Base-by-base conservation (phyloP, 2,329 filamentous ascomycete species). In the Beauveria australis region DNA sequence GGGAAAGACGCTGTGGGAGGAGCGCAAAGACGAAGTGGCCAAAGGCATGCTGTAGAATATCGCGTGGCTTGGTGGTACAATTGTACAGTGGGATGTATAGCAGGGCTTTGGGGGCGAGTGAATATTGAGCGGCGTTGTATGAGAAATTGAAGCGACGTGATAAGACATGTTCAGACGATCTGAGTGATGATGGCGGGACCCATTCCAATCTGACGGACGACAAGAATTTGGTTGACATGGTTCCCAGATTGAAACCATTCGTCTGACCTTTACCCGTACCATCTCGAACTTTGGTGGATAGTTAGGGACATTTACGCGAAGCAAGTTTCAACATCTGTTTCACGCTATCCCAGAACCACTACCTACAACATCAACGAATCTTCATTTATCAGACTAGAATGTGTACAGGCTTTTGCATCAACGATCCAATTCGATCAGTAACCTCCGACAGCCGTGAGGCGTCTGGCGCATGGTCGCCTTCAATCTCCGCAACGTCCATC, bases 1-100 rank as follows among this genome's bases (percentile, higher is more conserved):
- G 43, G 94, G 94, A 4, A 97, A 97, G 84, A 97, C 92, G 61
- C 84, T 99, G 12, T 99, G 94, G 94, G 89, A 99, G 75, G 94
- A 99, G 80, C 85, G 94, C 67, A 87, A 88, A 75, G 92, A 97
- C 69, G 91, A 96, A 77, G 86, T 92, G 47, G 81, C 83, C 66
- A 92, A 91, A 76, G 94, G 94, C 3, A 97, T 99, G 91, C 77
- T 94, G 67, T 97, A 30, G 33, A 28, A 19, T 24, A 22, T 47
- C 10, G n/a, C 18, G 18, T 33, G 26, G n/a, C 37, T 28, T 16
- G 18, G 6, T 52, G 19, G 40, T 57, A 51, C 43, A 33, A 4
- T 22, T 59, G 56, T 33, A 44, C 18, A 46, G 24, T 14, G 30
- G 37, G 19, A 16, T 55, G 40, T 41, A 55, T 37, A 55, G 43